Percentiles rank a stretch among this genome's conserved stretches.
These are phyloP conservation scores for Aspergillus avenaceus DNA, from an alignment of 495 filamentous ascomycete species.

Conservation along the genomic window DNA sequence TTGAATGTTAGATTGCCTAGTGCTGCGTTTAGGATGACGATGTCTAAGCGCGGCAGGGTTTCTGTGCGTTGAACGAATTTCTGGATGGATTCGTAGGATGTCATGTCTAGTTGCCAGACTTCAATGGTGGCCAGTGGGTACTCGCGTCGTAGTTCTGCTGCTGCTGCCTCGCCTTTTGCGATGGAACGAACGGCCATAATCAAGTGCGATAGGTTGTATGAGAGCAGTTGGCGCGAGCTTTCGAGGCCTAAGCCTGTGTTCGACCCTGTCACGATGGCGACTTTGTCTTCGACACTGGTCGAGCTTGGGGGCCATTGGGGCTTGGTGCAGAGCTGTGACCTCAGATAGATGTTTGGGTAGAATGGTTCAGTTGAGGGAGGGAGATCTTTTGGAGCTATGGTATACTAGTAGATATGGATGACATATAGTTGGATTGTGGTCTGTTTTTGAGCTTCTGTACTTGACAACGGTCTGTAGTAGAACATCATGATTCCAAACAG, in stretches of 20 bases:
- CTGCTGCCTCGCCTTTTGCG: slow-evolving; percentile 37
- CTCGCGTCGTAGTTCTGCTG: slow-evolving; percentile 21
- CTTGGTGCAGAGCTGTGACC: background rate
- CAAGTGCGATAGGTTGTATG: slow-evolving; percentile 35
- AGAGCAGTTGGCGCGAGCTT: slow-evolving; percentile 37
- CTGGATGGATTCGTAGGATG: slow-evolving; percentile 39
- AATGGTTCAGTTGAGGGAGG: background rate
- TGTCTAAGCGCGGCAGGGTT: slow-evolving; percentile 39
- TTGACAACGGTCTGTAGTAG: too few species aligned
- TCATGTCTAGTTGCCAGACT: slow-evolving; percentile 49
- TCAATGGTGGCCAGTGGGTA: slow-evolving; percentile 32
- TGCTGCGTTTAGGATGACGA: slow-evolving; percentile 53
- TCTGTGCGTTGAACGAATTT: slow-evolving; percentile 30
- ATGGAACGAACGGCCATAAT: slow-evolving; percentile 46
- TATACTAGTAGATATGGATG: too few species aligned
- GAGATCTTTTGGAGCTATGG: background rate
- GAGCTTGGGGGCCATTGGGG: background rate
- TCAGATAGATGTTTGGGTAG: background rate
- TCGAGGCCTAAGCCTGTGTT: slow-evolving; percentile 45
- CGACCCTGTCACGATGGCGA: slow-evolving; percentile 44
- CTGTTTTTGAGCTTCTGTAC: background rate
- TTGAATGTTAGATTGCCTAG: slow-evolving; percentile 26
- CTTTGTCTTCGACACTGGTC: slow-evolving; percentile 24
- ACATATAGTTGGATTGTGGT: too few species aligned
- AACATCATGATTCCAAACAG: too few species aligned